Conservation (phyloP, 345 rosid genomes). For the Cardiospermum halicacabum region DNA sequence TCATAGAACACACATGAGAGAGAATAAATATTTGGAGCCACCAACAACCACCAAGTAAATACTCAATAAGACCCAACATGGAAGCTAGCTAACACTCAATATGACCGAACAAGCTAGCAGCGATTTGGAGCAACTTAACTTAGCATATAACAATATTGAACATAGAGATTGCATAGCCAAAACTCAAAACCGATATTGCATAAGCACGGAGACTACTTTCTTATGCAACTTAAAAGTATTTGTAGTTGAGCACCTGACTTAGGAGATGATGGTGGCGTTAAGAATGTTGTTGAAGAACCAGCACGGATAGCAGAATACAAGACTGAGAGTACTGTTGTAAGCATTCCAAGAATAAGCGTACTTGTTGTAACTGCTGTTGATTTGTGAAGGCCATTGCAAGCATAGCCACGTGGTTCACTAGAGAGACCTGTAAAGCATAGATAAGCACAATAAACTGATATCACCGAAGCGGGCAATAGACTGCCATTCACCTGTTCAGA, state of each 20-base stretch:
- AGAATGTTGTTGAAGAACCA: slow-evolving; percentile 85
- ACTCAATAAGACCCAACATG: neutral
- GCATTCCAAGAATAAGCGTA: slow-evolving; percentile 86
- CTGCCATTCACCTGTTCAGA: slow-evolving; percentile 79
- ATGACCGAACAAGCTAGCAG: too few relatives aligned
- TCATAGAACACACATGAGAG: neutral
- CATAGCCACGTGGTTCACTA: slow-evolving; percentile 90
- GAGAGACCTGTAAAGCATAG: slow-evolving; percentile 96
- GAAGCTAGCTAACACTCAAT: neutral
- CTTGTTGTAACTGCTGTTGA: slow-evolving; percentile 71
- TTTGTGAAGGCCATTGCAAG: slow-evolving; percentile 83
- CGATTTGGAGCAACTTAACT: too few relatives aligned
- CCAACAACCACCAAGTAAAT: neutral
- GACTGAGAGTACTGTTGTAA: slow-evolving; percentile 84
- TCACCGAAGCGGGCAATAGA: slow-evolving; percentile 93
- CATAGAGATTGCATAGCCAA: neutral
- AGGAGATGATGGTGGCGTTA: slow-evolving; percentile 90
- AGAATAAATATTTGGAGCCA: neutral
- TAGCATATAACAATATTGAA: too few relatives aligned
- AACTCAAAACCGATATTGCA: neutral
- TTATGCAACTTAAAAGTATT: neutral
- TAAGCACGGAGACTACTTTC: slow-evolving; percentile 1
- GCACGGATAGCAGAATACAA: slow-evolving; percentile 89
- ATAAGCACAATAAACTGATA: slow-evolving; percentile 88
- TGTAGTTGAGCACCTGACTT: slow-evolving; percentile 48